Conservation (phyloP, 164 flowering plant genomes). For the Cinnamomum chago region DNA sequence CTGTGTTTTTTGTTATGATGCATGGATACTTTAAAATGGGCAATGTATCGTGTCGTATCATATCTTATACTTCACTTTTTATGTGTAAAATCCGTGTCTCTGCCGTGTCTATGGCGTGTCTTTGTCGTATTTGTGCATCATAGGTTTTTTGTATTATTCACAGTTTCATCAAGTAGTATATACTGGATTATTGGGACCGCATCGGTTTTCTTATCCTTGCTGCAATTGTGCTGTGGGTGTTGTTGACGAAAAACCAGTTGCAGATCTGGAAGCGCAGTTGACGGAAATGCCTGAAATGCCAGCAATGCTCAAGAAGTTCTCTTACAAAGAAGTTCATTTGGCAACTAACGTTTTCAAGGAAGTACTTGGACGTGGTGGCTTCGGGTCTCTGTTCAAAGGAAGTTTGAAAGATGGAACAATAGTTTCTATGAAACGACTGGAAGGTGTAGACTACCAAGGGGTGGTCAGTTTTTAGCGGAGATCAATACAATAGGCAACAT, state of each 20-base stretch:
- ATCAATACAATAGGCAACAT: conserved; percentile 9
- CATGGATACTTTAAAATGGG: too few species aligned
- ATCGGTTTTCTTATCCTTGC: too few species aligned
- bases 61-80: too few species aligned
- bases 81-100: too few species aligned
- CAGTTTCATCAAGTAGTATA: too few species aligned
- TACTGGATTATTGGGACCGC: too few species aligned
- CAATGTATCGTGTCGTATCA: too few species aligned
- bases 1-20: too few species aligned
- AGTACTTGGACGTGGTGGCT: conserved; percentile 13
- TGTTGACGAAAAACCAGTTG: not conserved
- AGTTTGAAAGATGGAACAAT: conserved; percentile 6
- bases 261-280: conserved; percentile 8
- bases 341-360: not conserved
- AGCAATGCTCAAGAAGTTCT: not conserved
- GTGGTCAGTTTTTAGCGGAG: conserved; percentile 8
- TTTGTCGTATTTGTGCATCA: too few species aligned
- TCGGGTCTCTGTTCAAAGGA: conserved; percentile 15
- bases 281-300: conserved; percentile 17
- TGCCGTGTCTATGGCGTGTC: too few species aligned
- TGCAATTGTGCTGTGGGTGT: not conserved
- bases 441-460: conserved; percentile 5
- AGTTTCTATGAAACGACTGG: conserved; percentile 13
- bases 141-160: too few species aligned
- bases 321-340: not conserved